A percentile compares a stretch with the other conserved stretches of the same genome.
Evolutionary conservation across 164 flowering plant genomes (phyloP).

Genomic region (Chimonanthus praecox): DNA sequence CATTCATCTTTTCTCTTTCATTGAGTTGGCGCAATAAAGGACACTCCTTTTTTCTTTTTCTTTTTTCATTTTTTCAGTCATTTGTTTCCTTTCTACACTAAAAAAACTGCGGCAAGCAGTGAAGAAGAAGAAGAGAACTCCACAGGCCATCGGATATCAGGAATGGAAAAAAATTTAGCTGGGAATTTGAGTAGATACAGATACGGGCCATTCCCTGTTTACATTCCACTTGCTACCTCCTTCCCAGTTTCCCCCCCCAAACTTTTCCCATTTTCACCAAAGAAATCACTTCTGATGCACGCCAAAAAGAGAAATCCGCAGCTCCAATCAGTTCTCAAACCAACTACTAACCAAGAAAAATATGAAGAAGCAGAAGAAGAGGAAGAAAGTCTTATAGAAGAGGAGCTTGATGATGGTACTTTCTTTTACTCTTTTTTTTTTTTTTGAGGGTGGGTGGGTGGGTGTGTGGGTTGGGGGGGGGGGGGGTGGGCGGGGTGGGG

Average conservation of each 20-base stretch:
- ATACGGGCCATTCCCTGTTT: not conserved
- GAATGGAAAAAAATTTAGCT: not conserved
- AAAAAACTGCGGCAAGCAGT: too few relatives aligned
- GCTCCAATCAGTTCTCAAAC: slow-evolving; percentile 33
- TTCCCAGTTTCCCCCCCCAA: slow-evolving; percentile 11
- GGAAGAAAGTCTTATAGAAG: slow-evolving; percentile 27
- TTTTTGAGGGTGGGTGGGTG: not conserved
- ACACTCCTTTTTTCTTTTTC: not conserved
- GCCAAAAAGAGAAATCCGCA: slow-evolving; percentile 36
- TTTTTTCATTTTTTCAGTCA: not conserved
- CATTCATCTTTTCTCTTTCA: too few relatives aligned
- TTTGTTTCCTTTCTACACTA: not conserved
- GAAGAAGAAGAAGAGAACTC: not conserved
- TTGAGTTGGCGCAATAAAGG: too few relatives aligned
- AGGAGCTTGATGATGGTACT: slow-evolving; percentile 47
- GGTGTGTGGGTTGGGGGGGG: not conserved
- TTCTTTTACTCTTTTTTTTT: not conserved
- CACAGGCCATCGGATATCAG: not conserved
- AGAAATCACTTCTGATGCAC: slow-evolving; percentile 5
- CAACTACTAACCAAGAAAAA: slow-evolving; percentile 28
- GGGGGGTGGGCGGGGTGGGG: not conserved
- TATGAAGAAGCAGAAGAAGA: slow-evolving; percentile 20
- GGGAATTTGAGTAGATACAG: not conserved
- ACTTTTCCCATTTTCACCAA: slow-evolving; percentile 13
- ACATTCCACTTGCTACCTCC: not conserved